Base-by-base conservation (phyloP, 2,329 filamentous ascomycete genomes). In the Ophiosphaerella narmari region DNA sequence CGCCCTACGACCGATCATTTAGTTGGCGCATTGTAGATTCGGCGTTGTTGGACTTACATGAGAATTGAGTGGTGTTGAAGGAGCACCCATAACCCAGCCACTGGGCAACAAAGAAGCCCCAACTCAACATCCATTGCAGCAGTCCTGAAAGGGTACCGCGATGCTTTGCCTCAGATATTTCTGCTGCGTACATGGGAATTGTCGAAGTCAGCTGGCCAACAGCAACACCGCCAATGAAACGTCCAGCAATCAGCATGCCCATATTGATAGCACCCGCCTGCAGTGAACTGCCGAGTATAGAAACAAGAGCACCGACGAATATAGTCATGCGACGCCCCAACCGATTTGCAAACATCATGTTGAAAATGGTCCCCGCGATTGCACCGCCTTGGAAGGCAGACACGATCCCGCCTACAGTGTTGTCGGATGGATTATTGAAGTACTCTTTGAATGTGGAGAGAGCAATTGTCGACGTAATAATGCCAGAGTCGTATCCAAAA, bases 71-170 rank as follows among this genome's bases (percentile, higher is more conserved):
- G 16, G 31, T 49, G 29, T 54, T 58, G 45, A 64, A 73, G 1
- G 65, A 67, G 36, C 65, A 72, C 4, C 71, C 70, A 46, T 73
- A 75, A 1, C 72, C 71, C 6, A 75, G 41, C 73, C 73, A 75
- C 42, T 74, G 69, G 3, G 72, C 73, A 12, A 71, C 59, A 4
- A 74, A 54, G 57, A 70, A 74, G 3, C 73, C 72, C 66, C 70
- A 74, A n/a, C 59, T 66, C 36, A 74, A 47, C 62, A 73, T 70
- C 68, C 68, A 74, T 62, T 59, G 59, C 64, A 88, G 83, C 59
- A 88, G 83, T 4, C 86, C 72, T 7, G 79, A 80, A n/a, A 87
- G 80, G 3, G 86, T 77, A 16, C 82, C 72, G 37, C 72, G 66
- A 37, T 62, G 60, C 11, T 61, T 60, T 0, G 71, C 57, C 47